These are phyloP conservation scores for Cladosporium sp. DNA, from an alignment of 2,329 filamentous ascomycete genomes.

Conservation along the genomic window DNA sequence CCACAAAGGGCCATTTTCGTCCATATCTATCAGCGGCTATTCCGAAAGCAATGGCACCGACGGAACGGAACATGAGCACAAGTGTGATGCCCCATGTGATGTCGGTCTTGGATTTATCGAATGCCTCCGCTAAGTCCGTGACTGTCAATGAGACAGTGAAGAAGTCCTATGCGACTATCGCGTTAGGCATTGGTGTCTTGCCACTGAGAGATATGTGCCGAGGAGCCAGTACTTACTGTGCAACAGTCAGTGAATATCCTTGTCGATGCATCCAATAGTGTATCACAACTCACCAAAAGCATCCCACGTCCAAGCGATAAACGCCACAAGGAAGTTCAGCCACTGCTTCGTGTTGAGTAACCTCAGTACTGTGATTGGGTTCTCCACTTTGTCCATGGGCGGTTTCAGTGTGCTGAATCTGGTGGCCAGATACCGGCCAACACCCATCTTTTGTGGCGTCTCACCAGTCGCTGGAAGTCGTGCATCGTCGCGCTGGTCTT, in stretches of 20 bases:
- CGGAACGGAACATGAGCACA: conserved; percentile 62
- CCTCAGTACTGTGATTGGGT: conserved; percentile 55
- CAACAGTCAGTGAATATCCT: neutral
- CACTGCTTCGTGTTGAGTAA: conserved; percentile 59
- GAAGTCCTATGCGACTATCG: conserved; percentile 48
- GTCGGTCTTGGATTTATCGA: conserved; percentile 57
- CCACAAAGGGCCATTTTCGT: conserved; percentile 53
- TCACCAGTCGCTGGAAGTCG: conserved; percentile 26
- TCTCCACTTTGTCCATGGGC: conserved; percentile 56
- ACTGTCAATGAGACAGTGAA: conserved; percentile 64
- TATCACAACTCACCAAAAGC: conserved; percentile 11
- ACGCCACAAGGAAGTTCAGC: conserved; percentile 57
- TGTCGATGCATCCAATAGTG: no score
- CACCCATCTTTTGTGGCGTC: conserved; percentile 38
- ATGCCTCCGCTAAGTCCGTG: conserved; percentile 54
- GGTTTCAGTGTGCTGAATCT: conserved; percentile 58
- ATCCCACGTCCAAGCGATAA: conserved; percentile 54
- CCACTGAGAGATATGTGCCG: neutral
- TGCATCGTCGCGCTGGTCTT: conserved; percentile 27
- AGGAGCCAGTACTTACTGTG: conserved; percentile 6
- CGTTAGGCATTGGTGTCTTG: neutral
- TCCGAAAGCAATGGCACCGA: conserved; percentile 62
- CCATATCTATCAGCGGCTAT: conserved; percentile 39
- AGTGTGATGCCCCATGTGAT: conserved; percentile 62
- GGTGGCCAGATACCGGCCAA: conserved; percentile 55